Evolutionary conservation across 2,329 filamentous ascomycete species (phyloP), one percentile per base, ranked within the genome.

Genomic region (Bertia moriformis): DNA sequence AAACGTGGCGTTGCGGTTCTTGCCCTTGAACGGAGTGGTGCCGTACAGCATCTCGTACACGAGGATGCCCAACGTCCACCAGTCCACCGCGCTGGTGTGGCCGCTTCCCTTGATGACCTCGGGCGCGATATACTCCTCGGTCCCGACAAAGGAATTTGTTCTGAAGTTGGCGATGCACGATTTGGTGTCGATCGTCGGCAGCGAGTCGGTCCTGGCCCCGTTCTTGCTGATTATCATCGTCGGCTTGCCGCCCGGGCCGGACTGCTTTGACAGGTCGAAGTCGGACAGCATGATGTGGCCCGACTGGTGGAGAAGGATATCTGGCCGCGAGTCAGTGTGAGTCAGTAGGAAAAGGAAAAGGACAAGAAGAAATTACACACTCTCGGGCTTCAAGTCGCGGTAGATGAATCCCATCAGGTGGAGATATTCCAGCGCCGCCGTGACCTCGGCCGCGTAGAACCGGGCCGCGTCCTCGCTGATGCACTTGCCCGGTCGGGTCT

Each of bases 351-450:
- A 37, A 14, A 20, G 3, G 20, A 33, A 14, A 27, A 27, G 19
- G 7, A 37, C 41, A 44, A 18, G 13, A 19, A 13, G 18, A n/a
- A 19, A n/a, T n/a, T 43, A 70, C 84, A 50, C 69, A 94, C 88
- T 98, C 64, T 98, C 91, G 46, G 91, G 91, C 65, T 98, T 98
- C 52, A 98, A 58, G 61, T 98, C 91, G 49, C 91, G 79, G 62
- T 98, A 98, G 47, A 98, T 98, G 64, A 98, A 98, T 18, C 91
- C 91, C 91, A 98, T 98, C 45, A 98, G 65, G 63, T 98, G 91
- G 38, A 98, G 71, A 51, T 98, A 98, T 57, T 98, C 91, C 42
- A 98, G 61, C 4, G 91, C 91, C 38, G 91, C 91, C 20, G 88
- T 98, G 32, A 98, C 91, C 62, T 98, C 91, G 27, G 88, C 91